Conservation (phyloP, 768 basidiomycete species). For the Rhizopogon vesiculosus region DNA sequence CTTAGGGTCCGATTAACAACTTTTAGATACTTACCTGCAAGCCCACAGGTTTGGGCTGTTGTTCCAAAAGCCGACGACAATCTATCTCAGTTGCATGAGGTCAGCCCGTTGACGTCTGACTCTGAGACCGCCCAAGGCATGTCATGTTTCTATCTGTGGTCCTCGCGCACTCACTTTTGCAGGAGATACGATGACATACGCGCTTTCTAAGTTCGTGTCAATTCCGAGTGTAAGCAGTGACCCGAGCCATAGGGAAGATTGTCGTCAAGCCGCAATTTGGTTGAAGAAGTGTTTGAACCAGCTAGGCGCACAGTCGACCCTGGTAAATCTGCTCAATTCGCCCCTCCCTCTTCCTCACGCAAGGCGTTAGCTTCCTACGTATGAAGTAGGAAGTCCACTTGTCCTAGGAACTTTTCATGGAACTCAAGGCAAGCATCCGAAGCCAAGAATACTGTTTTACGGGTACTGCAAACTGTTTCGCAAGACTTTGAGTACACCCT, state of each 20-base stretch:
- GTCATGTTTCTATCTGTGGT: slow-evolving; percentile 7
- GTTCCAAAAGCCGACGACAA: slow-evolving; percentile 14
- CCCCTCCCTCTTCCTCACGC: not conserved
- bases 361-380: slow-evolving; percentile 60
- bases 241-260: slow-evolving; percentile 71
- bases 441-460: slow-evolving; percentile 84
- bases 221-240: slow-evolving; percentile 81
- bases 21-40: not conserved
- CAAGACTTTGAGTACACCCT: not conserved
- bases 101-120: not conserved
- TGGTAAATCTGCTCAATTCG: slow-evolving; percentile 43
- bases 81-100: not conserved
- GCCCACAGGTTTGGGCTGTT: slow-evolving; percentile 51
- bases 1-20: not conserved
- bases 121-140: slow-evolving; percentile 5
- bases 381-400: slow-evolving; percentile 76
- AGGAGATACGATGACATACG: slow-evolving; percentile 69
- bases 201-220: slow-evolving; percentile 80
- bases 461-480: slow-evolving; percentile 43
- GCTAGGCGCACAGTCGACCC: slow-evolving; percentile 76
- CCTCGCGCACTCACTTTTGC: slow-evolving; percentile 1
- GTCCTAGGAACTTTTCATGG: slow-evolving; percentile 87
- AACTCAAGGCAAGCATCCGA: slow-evolving; percentile 48
- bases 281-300: slow-evolving; percentile 83
- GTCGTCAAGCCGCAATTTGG: slow-evolving; percentile 92